phyloP scores from a whole-genome alignment of 2,329 filamentous ascomycete genomes.

The Sphaerulina vaccinii region DNA sequence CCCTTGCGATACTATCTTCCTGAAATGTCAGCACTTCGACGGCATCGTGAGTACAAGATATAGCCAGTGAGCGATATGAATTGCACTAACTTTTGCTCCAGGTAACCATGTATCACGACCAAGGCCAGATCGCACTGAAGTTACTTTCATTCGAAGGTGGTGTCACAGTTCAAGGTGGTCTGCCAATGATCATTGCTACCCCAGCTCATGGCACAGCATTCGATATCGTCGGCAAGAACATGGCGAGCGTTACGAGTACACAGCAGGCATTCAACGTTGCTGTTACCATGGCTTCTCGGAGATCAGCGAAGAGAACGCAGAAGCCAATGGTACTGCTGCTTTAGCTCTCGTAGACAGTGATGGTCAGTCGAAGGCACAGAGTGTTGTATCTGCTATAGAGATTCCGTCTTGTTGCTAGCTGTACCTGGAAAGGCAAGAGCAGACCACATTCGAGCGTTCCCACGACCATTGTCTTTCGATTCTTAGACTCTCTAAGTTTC shows the following conservation, averaged over 20 bases:
- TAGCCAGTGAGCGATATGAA: too few species aligned
- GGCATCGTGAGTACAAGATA: too few species aligned
- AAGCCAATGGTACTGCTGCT: too few species aligned
- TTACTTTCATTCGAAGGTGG: conserved; percentile 19
- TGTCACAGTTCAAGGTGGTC: conserved; percentile 20
- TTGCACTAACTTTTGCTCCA: too few species aligned
- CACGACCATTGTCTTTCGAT: too few species aligned
- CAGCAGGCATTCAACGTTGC: conserved; percentile 21
- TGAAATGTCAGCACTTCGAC: conserved; percentile 17
- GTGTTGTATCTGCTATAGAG: background rate
- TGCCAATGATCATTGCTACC: conserved; percentile 18
- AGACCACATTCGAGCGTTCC: background rate
- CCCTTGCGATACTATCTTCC: conserved; percentile 21
- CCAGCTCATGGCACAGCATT: conserved; percentile 21
- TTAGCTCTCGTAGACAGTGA: too few species aligned
- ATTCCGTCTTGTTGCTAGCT: background rate
- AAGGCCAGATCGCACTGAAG: conserved; percentile 22
- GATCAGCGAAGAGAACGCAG: background rate
- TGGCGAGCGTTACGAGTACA: conserved; percentile 16
- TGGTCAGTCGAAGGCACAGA: background rate
- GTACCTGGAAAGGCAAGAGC: background rate
- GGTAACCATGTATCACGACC: conserved; percentile 23
- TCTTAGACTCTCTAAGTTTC: too few species aligned
- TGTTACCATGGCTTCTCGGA: conserved; percentile 17
- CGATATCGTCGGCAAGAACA: conserved; percentile 20